Evolutionary conservation across 2,329 filamentous ascomycete species (phyloP).

Genomic region (Hypoxylon sp.): DNA sequence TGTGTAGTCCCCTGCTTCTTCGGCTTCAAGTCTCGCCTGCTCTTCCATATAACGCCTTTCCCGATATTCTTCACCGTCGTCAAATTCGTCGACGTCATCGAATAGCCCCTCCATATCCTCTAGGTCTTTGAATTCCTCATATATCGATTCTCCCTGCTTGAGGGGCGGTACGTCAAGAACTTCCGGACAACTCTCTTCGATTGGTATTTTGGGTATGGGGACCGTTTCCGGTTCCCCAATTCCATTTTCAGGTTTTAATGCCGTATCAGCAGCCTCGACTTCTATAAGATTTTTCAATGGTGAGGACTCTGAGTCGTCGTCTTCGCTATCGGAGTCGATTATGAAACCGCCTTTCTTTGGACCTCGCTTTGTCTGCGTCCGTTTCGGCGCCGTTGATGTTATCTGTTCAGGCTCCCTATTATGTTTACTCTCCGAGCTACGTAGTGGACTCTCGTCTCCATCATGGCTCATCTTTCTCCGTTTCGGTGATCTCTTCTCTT

Average conservation of each 20-base stretch:
- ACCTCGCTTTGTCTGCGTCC: slow-evolving; percentile 35
- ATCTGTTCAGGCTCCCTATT: slow-evolving; percentile 11
- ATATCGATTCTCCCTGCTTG: slow-evolving; percentile 44
- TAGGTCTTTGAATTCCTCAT: slow-evolving; percentile 57
- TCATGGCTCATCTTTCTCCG: slow-evolving; percentile 60
- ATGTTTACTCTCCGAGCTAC: slow-evolving; percentile 13
- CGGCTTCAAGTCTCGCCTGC: slow-evolving; percentile 76
- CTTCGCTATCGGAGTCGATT: slow-evolving; percentile 76
- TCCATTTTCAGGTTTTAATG: slow-evolving; percentile 14
- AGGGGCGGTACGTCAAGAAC: slow-evolving; percentile 40
- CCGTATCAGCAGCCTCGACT: slow-evolving; percentile 9
- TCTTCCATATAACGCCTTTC: slow-evolving; percentile 82
- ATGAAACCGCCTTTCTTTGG: slow-evolving; percentile 73
- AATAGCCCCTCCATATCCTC: slow-evolving; percentile 72
- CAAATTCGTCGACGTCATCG: slow-evolving; percentile 61
- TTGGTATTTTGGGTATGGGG: slow-evolving; percentile 43
- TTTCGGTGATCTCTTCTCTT: slow-evolving; percentile 55
- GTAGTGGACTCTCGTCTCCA: slow-evolving; percentile 21
- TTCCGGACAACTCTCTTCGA: slow-evolving; percentile 50
- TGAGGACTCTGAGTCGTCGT: slow-evolving; percentile 51
- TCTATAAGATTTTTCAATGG: slow-evolving; percentile 21
- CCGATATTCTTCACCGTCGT: slow-evolving; percentile 75
- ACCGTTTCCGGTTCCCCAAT: slow-evolving; percentile 28
- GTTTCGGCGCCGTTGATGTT: slow-evolving; percentile 27
- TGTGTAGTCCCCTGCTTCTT: slow-evolving; percentile 64